These are phyloP conservation scores for Xerocomellus chrysenteron DNA, from an alignment of 768 basidiomycete species.

Conservation along the genomic window DNA sequence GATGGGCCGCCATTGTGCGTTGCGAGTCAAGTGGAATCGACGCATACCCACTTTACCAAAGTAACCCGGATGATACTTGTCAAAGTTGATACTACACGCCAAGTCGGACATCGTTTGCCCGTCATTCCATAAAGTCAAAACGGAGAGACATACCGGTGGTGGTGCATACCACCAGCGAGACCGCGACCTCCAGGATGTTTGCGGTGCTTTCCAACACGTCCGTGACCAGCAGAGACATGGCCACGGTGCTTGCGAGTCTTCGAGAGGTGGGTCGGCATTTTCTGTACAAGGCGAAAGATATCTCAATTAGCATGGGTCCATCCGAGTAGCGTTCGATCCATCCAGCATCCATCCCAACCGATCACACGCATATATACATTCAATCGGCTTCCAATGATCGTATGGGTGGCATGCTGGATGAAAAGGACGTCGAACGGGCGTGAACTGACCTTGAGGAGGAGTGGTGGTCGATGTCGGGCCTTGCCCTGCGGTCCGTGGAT, in stretches of 20 bases:
- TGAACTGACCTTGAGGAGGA: slow-evolving; percentile 73
- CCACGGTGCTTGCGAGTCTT: slow-evolving; percentile 99
- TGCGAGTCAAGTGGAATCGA: slow-evolving; percentile 93
- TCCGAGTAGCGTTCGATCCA: slow-evolving; percentile 41
- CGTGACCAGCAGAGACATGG: slow-evolving; percentile 99
- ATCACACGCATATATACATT: slow-evolving; percentile 16
- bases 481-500: slow-evolving; percentile 20
- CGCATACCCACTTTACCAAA: slow-evolving; percentile 99
- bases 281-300: slow-evolving; percentile 29
- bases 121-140: not conserved
- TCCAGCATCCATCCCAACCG: slow-evolving; percentile 47
- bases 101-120: not conserved
- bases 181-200: slow-evolving; percentile 99
- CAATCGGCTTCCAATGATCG: slow-evolving; percentile 11
- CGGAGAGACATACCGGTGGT: slow-evolving; percentile 77
- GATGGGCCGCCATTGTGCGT: slow-evolving; percentile 87
- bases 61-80: slow-evolving; percentile 99
- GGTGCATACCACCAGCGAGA: slow-evolving; percentile 99
- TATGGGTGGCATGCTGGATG: slow-evolving; percentile 15
- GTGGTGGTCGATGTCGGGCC: slow-evolving; percentile 46
- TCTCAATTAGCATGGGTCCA: slow-evolving; percentile 24
- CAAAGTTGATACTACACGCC: slow-evolving; percentile 80
- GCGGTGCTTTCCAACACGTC: slow-evolving; percentile 99
- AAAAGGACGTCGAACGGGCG: slow-evolving; percentile 20
- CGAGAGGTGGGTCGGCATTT: slow-evolving; percentile 94